Evolutionary conservation across 441 rosid species (phyloP).

Genomic region (Populus hybrid): DNA sequence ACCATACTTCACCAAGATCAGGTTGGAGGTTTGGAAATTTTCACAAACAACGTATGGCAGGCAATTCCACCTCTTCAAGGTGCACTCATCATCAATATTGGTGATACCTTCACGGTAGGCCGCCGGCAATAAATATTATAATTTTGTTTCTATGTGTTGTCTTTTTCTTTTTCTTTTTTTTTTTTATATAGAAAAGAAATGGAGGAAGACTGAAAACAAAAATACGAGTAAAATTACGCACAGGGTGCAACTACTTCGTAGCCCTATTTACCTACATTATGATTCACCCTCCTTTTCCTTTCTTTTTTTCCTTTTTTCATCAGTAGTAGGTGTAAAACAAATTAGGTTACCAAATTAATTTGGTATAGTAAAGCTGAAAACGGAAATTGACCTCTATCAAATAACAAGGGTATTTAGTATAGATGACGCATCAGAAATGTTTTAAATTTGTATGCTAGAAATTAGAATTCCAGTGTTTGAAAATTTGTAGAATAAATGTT

Average conservation of each 20-base stretch:
- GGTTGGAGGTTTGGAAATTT: constrained; percentile 47
- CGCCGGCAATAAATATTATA: not conserved
- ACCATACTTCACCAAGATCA: constrained; percentile 49
- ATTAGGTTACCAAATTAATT: not conserved
- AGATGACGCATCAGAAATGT: not conserved
- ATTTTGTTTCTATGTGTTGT: not conserved
- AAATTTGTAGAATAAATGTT: not conserved
- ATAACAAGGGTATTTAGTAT: not conserved
- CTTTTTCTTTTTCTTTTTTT: not conserved
- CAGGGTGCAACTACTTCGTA: not conserved
- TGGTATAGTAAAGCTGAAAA: too few relatives aligned
- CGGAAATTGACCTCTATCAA: not conserved
- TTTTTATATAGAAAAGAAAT: not conserved
- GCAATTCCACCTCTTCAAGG: constrained; percentile 31
- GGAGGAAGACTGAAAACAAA: not conserved
- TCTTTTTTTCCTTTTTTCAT: too few relatives aligned
- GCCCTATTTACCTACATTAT: not conserved
- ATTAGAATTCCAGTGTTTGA: not conserved
- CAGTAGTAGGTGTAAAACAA: not conserved
- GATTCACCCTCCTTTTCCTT: not conserved
- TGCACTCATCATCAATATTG: constrained; percentile 49
- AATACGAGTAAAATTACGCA: not conserved
- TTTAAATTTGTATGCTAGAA: not conserved
- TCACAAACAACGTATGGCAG: constrained; percentile 30
- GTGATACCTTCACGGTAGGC: constrained; percentile 52